Percentiles rank a stretch among this genome's conserved stretches.
Conservation (phyloP, 2,329 filamentous ascomycete species). For the Fusarium neocosmosporiellum region DNA sequence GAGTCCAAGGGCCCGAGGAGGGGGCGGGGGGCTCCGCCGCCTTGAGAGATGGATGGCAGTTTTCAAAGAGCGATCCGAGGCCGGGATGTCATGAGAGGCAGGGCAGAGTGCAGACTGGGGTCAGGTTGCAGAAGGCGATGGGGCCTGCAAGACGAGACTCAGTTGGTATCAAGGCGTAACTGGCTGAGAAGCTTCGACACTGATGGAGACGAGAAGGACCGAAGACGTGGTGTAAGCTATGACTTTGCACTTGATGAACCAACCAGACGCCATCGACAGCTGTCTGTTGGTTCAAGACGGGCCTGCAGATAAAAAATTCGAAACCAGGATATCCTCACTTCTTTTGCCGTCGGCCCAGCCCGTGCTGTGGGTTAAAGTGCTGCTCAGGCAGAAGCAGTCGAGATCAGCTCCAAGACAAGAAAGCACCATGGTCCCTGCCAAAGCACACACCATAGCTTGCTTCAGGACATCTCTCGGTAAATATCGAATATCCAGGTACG, state of each 20-base stretch:
- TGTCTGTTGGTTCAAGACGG: not conserved
- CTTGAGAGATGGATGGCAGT: constrained; percentile 27
- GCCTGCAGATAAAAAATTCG: not conserved
- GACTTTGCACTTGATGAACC: not conserved
- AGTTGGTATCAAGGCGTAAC: constrained; percentile 7
- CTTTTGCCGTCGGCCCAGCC: not conserved
- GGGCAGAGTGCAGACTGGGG: not conserved
- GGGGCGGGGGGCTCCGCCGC: constrained; percentile 6
- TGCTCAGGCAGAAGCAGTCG: not conserved
- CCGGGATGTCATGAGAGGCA: constrained; percentile 1
- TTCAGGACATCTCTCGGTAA: not conserved
- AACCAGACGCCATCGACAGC: not conserved
- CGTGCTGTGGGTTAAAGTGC: not conserved
- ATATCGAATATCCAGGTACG: not conserved
- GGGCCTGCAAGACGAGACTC: constrained; percentile 4
- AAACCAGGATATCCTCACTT: constrained; percentile 3
- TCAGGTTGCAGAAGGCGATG: not conserved
- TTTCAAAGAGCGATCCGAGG: constrained; percentile 22
- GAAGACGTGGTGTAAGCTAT: not conserved
- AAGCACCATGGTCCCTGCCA: not conserved
- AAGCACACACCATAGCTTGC: constrained; percentile 1
- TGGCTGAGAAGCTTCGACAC: constrained; percentile 5
- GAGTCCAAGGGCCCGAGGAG: not conserved
- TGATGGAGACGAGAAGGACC: constrained; percentile 17
- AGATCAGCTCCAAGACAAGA: not conserved